These are phyloP conservation scores for Panicum hallii DNA, from an alignment of 202 grass and related monocot genomes.

Conservation along the genomic window DNA sequence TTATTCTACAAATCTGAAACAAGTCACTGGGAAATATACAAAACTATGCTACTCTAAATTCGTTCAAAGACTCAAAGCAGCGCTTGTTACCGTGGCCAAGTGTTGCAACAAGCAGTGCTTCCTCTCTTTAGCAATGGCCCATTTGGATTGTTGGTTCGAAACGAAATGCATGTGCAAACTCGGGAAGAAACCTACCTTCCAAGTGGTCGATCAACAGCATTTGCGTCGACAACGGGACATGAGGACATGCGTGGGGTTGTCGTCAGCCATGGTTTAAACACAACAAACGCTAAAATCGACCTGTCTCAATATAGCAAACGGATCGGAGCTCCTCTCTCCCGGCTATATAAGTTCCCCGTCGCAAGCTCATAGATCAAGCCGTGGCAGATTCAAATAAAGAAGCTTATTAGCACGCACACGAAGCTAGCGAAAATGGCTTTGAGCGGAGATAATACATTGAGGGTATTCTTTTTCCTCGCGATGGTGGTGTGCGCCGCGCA, in stretches of 20 bases:
- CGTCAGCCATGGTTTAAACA: slow-evolving; percentile 3
- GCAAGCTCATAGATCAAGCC: not conserved
- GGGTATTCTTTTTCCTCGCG: slow-evolving; percentile 12
- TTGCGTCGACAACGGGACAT: not conserved
- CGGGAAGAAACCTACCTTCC: not conserved
- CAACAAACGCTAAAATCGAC: slow-evolving; percentile 26
- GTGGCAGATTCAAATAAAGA: not conserved
- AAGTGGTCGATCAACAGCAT: not conserved
- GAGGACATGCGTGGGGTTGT: not conserved
- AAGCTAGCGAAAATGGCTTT: slow-evolving; percentile 18
- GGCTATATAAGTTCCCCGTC: not conserved
- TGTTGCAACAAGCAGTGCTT: not conserved
- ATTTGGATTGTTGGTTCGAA: not conserved
- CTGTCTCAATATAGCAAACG: slow-evolving; percentile 14
- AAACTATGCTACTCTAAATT: no score
- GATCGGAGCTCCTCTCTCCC: no score
- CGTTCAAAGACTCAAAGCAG: no score
- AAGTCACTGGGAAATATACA: no score
- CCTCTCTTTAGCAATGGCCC: not conserved
- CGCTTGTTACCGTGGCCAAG: not conserved
- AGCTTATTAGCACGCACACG: not conserved
- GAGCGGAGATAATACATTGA: not conserved
- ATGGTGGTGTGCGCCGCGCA: slow-evolving; percentile 15
- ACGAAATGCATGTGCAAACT: not conserved
- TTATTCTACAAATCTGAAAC: no score